These are phyloP conservation scores for Silene latifolia DNA, from an alignment of 148 eudicot genomes.

Conservation along the genomic window DNA sequence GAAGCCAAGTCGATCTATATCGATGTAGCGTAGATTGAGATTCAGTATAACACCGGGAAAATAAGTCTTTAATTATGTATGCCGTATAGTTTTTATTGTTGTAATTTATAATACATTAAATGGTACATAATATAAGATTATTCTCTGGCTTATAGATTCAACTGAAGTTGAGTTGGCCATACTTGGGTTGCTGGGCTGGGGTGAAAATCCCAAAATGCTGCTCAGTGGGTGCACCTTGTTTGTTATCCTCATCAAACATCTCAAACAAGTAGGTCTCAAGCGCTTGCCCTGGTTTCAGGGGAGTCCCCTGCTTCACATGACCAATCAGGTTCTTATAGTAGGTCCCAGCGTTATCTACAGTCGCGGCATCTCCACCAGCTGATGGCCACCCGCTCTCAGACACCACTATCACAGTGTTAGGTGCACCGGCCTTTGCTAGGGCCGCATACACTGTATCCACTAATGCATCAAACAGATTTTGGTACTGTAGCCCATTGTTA, in stretches of 20 bases:
- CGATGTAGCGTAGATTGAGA: too few relatives aligned
- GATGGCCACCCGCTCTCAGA: slow-evolving; percentile 25
- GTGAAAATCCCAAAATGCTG: slow-evolving; percentile 36
- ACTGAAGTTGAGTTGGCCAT: slow-evolving; percentile 26
- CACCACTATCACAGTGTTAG: slow-evolving; percentile 11
- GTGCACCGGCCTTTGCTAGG: slow-evolving; percentile 15
- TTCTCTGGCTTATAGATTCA: background rate
- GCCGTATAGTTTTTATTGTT: too few relatives aligned
- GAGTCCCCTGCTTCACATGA: slow-evolving; percentile 31
- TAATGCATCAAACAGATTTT: slow-evolving; percentile 34
- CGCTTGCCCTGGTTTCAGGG: slow-evolving; percentile 16
- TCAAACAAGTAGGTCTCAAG: slow-evolving; percentile 33
- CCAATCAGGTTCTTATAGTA: slow-evolving; percentile 29
- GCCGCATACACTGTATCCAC: slow-evolving; percentile 25
- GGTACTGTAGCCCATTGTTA: slow-evolving; percentile 25
- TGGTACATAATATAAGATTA: too few relatives aligned
- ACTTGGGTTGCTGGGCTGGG: slow-evolving; percentile 28
- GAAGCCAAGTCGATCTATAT: too few relatives aligned
- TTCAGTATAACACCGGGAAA: too few relatives aligned
- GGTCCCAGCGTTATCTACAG: slow-evolving; percentile 22
- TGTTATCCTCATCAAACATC: slow-evolving; percentile 36
- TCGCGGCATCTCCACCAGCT: slow-evolving; percentile 6
- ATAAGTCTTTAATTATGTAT: too few relatives aligned
- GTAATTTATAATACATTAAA: too few relatives aligned
- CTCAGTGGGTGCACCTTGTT: slow-evolving; percentile 23